Percentiles rank a stretch among this genome's conserved stretches.
phyloP scores from a whole-genome alignment of 1,139 yeast genomes.

The Yamadazyma triangularis region DNA sequence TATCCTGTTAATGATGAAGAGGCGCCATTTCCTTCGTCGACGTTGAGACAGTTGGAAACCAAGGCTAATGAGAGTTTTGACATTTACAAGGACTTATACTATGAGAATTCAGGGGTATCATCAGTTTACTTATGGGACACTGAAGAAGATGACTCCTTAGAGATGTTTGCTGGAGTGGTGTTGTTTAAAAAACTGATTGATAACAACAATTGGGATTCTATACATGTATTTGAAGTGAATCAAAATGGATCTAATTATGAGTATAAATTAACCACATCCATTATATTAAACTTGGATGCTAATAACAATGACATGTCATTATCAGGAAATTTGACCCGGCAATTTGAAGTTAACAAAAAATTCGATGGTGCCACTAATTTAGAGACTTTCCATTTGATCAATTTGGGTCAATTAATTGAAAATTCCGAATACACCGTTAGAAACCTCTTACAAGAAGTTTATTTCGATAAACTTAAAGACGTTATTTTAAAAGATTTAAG shows the following conservation, averaged over 20 bases:
- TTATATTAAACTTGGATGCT: constrained; percentile 62
- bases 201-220: constrained; percentile 81
- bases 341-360: constrained; percentile 49
- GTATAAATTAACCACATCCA: constrained; percentile 83
- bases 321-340: constrained; percentile 84
- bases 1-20: constrained; percentile 54
- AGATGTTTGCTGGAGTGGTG: constrained; percentile 82
- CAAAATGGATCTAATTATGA: constrained; percentile 44
- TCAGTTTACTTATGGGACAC: constrained; percentile 93
- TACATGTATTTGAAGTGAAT: constrained; percentile 83
- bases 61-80: constrained; percentile 90
- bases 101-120: constrained; percentile 84
- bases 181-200: constrained; percentile 70
- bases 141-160: constrained; percentile 37
- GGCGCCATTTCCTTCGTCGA: constrained; percentile 62
- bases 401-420: constrained; percentile 81
- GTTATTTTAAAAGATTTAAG: constrained; percentile 67
- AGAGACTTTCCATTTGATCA: constrained; percentile 70
- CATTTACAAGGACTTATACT: constrained; percentile 86
- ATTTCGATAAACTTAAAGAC: constrained; percentile 91
- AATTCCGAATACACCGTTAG: constrained; percentile 86
- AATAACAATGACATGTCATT: constrained; percentile 42
- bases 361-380: constrained; percentile 35
- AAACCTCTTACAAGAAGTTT: constrained; percentile 85
- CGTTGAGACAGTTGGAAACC: constrained; percentile 68